Base-by-base conservation (phyloP, 2,329 filamentous ascomycete genomes). In the Rhinocladiella similis region DNA sequence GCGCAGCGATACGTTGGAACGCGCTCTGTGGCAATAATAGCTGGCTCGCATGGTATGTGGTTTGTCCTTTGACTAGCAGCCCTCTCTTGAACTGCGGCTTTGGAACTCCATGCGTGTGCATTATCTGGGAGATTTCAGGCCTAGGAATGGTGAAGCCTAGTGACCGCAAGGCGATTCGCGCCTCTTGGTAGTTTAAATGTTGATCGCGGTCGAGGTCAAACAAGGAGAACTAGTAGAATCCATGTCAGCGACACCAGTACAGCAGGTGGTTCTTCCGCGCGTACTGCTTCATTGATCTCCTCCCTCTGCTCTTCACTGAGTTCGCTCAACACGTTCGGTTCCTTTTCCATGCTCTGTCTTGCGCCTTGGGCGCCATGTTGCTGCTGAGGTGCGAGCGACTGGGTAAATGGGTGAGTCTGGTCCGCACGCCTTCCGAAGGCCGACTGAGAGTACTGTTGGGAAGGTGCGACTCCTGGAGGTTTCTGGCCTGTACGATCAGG, bases 171-270 rank as follows among this genome's bases (percentile, higher is more conserved):
- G 93, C 91, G 76, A 97, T 94, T 74, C 94, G 93, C 72, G 97
- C 90, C 76, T 99, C 94, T 77, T 97, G 94, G 79, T 96, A 97
- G 78, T 97, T 93, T 70, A 99, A 90, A 73, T 89, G 86, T 46
- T 87, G 84, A 77, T 97, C 92, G 72, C 95, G 93, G 80, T 97
- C 93, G 69, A 96, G 88, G 73, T 97, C 94, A 80, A 99, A 97
- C 63, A 97, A 86, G 60, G 87, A 87, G 75, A 97, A 97, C 89
- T 96, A 63, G 41, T 50, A 12, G 14, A 10, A 10, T 14, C 36
- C 18, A 39, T 12, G 54, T 59, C 35, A 55, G 51, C 27, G 18
- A 10, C 10, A 19, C 16, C 10, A 41, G 42, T 33, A 41, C 33
- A 39, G 19, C 13, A 35, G 22, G 53, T 39, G 20, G 22, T 25